Evolutionary conservation across 2,329 filamentous ascomycete genomes (phyloP), one percentile per base, ranked within the genome.

Genomic region (Colletotrichum lentis): DNA sequence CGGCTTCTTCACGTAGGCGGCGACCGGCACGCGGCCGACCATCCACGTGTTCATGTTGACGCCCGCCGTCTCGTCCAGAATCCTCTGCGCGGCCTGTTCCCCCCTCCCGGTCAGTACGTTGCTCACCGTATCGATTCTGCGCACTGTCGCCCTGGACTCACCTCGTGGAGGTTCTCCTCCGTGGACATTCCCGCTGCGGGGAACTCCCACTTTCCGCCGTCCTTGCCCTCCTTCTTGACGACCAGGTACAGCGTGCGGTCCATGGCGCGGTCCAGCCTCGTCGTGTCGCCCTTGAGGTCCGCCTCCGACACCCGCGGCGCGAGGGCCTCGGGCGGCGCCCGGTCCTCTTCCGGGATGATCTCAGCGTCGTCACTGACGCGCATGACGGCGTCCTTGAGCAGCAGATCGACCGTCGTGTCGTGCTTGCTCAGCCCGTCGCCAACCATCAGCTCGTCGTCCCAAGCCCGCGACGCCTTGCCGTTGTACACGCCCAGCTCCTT

Each of bases 21-120:
- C 95, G 67, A 97, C 87, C 12, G 96, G 96, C 67, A 91, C 91
- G 74, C 94, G 94, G 69, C 94, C 95, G 59, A 99, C 92, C 73
- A 98, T 88, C 94, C 96, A 99, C 63, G 94, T 97, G 83, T 98
- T 98, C 94, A 99, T 98, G 85, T 99, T 96, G 69, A 92, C 82
- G 67, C 96, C 96, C 11, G 91, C 94, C 3, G 93, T 84, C 74
- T 92, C 85, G 60, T 90, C 84, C 27, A 98, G 84, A 62, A 94
- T 89, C 69, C 94, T 88, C 76, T 93, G 88, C 44, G 95, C 94
- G 52, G 92, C 90, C 96, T 99, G 73, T 61, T 37, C 11, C 4
- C 11, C 4, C 39, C 31, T 35, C 14, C 20, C n/a, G n/a, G 18
- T 63, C 24, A 54, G 59, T 35, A 24, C 14, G 27, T 35, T 35